Evolutionary conservation across 176 grass and related monocot species (phyloP), one percentile per base, ranked within the genome.

Genomic region (Zizania latifolia): DNA sequence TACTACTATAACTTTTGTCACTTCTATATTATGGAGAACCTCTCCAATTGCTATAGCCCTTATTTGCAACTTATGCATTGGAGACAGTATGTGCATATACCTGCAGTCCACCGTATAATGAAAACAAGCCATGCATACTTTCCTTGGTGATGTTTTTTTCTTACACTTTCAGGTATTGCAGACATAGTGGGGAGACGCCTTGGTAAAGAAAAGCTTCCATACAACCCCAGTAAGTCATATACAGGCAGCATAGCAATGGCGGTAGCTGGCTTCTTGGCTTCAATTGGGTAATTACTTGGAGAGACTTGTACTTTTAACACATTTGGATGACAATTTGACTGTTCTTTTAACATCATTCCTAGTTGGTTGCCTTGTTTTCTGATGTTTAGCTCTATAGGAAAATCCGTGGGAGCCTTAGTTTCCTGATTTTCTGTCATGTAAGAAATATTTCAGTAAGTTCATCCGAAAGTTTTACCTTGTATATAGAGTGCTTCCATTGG

Each of bases 1-100:
- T 79, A 71, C 71, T 75, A 93, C 93, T 77, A 72, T 91, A 74
- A 89, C 90, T 74, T 78, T 97, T 28, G 88, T 85, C 29, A 89
- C 94, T 4, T 79, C 60, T 55, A 11, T 93, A 58, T 82, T 93
- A 2, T 93, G 94, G 94, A 82, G 90, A 79, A 91, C 80, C n/a
- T 93, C 87, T 63, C 94, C 94, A 8, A 65, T 97, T 61, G 85
- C 88, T 44, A 89, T 97, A 80, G 88, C 94, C 73, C 81, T 85
- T 85, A 41, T 97, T 59, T 97, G 94, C 83, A 97, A 97, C 72
- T 79, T 97, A 55, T 97, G 90, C 78, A 90, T 88, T 83, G 94
- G 90, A 54, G 94, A 98, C 63, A 90, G 90, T 97, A 90, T 1
- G 58, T 51, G 32, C 46, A 65, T 58, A 26, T 56, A 43, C 64